Conservation (phyloP, 306 rosid genomes). For the Inga leiocalycina region DNA sequence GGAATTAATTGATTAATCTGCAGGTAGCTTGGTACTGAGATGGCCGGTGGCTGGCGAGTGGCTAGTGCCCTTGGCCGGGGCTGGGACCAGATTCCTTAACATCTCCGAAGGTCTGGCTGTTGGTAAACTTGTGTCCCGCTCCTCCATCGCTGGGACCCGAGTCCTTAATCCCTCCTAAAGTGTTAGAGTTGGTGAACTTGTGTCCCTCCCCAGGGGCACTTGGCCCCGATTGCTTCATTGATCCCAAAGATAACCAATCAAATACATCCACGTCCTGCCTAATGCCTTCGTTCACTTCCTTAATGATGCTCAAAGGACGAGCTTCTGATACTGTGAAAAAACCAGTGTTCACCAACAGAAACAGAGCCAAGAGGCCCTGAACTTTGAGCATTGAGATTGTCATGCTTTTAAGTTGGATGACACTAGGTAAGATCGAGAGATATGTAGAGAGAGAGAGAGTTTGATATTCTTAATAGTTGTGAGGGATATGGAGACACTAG, state of each 20-base stretch:
- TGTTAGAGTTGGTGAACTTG: constrained; percentile 8
- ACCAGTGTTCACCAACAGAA: constrained; percentile 27
- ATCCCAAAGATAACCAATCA: constrained; percentile 49
- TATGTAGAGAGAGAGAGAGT: background rate
- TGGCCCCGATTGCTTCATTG: constrained; percentile 31
- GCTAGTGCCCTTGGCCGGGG: constrained; percentile 24
- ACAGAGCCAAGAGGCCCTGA: constrained; percentile 26
- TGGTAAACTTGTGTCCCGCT: constrained; percentile 14
- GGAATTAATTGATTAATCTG: constrained; percentile 8
- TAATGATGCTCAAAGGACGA: constrained; percentile 43
- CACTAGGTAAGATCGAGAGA: background rate
- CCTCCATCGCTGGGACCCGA: constrained; percentile 47
- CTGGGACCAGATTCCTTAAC: constrained; percentile 13
- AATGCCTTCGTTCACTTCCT: background rate
- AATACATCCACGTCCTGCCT: constrained; percentile 37
- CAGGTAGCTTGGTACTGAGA: background rate
- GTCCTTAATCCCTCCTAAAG: constrained; percentile 43
- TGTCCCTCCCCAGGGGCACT: constrained; percentile 35
- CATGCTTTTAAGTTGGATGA: constrained; percentile 18
- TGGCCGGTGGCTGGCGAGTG: background rate
- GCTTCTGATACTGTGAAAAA: constrained; percentile 29
- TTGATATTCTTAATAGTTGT: background rate
- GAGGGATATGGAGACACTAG: background rate
- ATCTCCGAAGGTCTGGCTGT: background rate
- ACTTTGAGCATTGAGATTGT: background rate